Conservation (phyloP, 257 asterid species). For the Henckelia pumila region DNA sequence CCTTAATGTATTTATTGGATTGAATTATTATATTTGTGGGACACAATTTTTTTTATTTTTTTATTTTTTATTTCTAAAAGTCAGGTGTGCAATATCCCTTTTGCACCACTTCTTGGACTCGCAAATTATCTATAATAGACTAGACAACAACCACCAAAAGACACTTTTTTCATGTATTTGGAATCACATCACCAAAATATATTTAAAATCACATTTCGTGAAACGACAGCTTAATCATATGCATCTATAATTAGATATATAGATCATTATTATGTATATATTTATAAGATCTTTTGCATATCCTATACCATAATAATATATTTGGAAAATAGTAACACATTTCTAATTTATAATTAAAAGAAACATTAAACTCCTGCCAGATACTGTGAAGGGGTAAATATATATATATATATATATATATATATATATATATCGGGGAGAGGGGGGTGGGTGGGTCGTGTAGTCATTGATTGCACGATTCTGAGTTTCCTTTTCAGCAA, state of each 20-base stretch:
- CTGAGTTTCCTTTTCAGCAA: neutral
- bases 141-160: neutral
- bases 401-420: no score
- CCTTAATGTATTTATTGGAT: neutral
- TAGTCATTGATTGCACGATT: conserved; percentile 1
- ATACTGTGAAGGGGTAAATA: neutral
- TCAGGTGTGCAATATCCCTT: neutral
- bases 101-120: neutral
- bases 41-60: neutral
- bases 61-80: neutral
- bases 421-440: no score
- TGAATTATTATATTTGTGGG: neutral
- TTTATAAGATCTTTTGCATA: no score
- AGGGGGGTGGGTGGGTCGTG: no score
- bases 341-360: no score
- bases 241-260: no score
- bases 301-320: no score
- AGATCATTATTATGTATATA: no score
- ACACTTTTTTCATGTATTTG: neutral
- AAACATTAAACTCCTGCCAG: neutral
- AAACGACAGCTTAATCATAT: neutral
- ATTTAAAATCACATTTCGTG: no score
- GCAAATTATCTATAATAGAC: neutral
- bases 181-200: neutral
- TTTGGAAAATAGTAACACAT: no score